phyloP scores from a whole-genome alignment of 768 basidiomycete genomes.

The Paxillus ammoniavirescens region DNA sequence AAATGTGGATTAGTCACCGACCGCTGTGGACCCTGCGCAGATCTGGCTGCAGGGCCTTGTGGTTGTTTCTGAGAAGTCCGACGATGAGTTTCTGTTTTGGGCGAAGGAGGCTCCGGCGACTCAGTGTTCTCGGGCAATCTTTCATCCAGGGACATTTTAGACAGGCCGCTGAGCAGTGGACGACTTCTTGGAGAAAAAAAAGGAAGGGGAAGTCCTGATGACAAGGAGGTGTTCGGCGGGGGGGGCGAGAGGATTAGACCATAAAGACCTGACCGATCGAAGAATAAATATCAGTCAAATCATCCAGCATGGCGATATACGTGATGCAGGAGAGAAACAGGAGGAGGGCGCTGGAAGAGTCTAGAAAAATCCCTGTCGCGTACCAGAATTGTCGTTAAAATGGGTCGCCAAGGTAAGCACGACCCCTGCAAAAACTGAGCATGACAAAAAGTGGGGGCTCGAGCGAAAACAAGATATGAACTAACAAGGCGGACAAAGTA shows the following conservation, averaged over 20 bases:
- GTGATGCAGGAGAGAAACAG: background rate
- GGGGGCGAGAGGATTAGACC: background rate
- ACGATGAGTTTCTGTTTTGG: background rate
- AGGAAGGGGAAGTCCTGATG: background rate
- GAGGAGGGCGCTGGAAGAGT: background rate
- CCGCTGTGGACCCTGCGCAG: constrained; percentile 1
- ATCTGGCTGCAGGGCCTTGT: background rate
- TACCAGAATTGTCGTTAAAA: background rate
- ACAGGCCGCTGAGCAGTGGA: background rate
- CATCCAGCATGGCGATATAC: background rate
- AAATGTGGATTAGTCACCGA: background rate
- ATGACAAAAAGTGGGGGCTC: background rate
- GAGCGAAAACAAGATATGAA: background rate
- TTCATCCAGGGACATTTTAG: constrained; percentile 8
- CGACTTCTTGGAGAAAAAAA: background rate
- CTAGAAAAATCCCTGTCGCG: background rate
- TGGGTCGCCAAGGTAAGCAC: background rate
- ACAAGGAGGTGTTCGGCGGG: background rate
- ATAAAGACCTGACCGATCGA: constrained; percentile 6
- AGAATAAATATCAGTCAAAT: background rate
- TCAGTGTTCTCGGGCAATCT: constrained; percentile 1
- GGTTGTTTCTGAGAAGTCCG: background rate
- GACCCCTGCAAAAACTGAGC: background rate
- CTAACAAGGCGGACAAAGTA: background rate
- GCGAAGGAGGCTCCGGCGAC: background rate